Evolutionary conservation across 805 yeast genomes (phyloP).

Genomic region (Kluyveromyces lactis): DNA sequence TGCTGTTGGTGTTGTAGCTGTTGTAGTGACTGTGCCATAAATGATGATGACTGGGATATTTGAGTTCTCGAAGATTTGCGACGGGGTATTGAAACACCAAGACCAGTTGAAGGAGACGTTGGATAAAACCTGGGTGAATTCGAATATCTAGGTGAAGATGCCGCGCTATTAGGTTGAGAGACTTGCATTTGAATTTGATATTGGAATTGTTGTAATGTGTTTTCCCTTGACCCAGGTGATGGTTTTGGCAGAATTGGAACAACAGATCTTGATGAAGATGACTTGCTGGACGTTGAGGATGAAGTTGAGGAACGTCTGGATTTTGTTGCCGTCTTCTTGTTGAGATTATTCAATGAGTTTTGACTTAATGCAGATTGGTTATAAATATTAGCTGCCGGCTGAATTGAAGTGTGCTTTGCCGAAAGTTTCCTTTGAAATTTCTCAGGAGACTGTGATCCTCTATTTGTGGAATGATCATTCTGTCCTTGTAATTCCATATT

Average conservation of each 20-base stretch:
- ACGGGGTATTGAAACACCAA: constrained; percentile 21
- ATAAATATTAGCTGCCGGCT: not conserved
- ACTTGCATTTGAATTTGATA: constrained; percentile 4
- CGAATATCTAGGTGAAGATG: constrained; percentile 24
- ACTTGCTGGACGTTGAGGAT: constrained; percentile 23
- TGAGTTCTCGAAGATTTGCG: constrained; percentile 24
- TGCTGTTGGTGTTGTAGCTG: constrained; percentile 19
- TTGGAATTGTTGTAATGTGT: constrained; percentile 1
- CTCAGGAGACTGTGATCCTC: not conserved
- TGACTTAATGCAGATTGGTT: constrained; percentile 10
- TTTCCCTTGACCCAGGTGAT: constrained; percentile 11
- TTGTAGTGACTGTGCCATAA: constrained; percentile 23
- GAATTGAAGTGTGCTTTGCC: not conserved
- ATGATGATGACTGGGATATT: constrained; percentile 23
- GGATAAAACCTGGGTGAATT: constrained; percentile 8
- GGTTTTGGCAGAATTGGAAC: constrained; percentile 31
- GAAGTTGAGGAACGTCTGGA: constrained; percentile 27
- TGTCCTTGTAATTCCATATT: constrained; percentile 4
- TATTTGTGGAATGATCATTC: not conserved
- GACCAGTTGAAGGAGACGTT: constrained; percentile 15
- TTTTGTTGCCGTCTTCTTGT: constrained; percentile 12
- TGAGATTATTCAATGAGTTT: constrained; percentile 14
- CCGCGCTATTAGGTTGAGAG: constrained; percentile 17
- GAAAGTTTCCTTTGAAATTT: not conserved
- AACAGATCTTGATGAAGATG: constrained; percentile 25